Evolutionary conservation across 1,284 basidiomycete genomes (phyloP), one percentile per base, ranked within the genome.

Genomic region (Thelephora terrestris): DNA sequence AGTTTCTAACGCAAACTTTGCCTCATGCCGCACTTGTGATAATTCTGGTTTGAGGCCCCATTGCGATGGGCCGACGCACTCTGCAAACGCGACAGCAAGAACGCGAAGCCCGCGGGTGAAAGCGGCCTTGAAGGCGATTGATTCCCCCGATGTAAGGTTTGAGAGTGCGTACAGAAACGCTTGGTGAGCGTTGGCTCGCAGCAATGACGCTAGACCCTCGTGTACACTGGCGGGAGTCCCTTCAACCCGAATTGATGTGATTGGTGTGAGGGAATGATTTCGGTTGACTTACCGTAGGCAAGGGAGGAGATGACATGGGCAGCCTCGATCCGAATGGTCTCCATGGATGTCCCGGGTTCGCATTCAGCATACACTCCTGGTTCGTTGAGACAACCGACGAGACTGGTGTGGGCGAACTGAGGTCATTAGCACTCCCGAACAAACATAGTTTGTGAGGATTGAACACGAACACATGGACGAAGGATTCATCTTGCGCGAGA

Each of bases 291-390:
- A 79, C 81, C 82, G 52, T 83, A 81, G 0, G 84, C 74, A 9
- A 89, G 68, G 0, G 85, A 88, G 0, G 83, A 73, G 16, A 88
- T 69, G 36, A 88, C 71, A 55, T 86, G 81, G 0, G 84, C 81
- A 0, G 85, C 81, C 57, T 88, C 85, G 43, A 79, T 70, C 7
- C 79, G 74, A 34, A 79, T 68, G 27, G 78, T 75, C 16, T 75
- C 65, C 45, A 64, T 61, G 2, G 70, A 70, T 10, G 59, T 61
- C 51, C 63, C 61, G 0, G 68, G 54, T 23, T 68, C 67, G 9
- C 29, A 12, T 27, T 63, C 61, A 12, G 61, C 52, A 16, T 59
- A 52, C 9, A 64, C 62, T 1, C 60, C 57, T 2, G 69, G 65
- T 23, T 67, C 64, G 48, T 76, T 75, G 4, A 83, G 63, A 47